phyloP scores from a whole-genome alignment of 2,329 filamentous ascomycete species.

The Pestalotiopsis sp. region DNA sequence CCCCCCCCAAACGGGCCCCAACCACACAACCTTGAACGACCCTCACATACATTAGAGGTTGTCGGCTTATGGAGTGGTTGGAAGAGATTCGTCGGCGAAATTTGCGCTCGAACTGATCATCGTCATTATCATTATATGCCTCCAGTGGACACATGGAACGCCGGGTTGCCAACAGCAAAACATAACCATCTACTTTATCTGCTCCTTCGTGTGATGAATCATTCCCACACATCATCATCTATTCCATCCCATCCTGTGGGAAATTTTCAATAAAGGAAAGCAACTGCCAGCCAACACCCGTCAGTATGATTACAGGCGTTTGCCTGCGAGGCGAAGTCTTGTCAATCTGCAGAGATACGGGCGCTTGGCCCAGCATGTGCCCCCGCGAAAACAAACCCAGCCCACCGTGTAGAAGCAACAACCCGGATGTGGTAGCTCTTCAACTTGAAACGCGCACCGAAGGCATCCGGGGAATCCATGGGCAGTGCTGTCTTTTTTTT shows the following conservation, averaged over 20 bases:
- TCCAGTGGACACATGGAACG: background rate
- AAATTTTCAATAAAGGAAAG: background rate
- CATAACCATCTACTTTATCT: background rate
- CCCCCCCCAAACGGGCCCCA: background rate
- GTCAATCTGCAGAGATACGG: background rate
- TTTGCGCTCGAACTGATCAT: background rate
- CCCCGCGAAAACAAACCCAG: background rate
- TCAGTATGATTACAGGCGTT: background rate
- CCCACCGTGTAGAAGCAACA: background rate
- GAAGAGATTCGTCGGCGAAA: background rate
- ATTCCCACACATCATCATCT: background rate
- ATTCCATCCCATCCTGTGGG: background rate
- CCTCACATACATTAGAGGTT: background rate
- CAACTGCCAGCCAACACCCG: background rate
- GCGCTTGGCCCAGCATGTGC: background rate
- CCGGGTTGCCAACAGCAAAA: background rate
- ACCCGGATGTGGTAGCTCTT: slow-evolving; percentile 2
- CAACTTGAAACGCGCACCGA: slow-evolving; percentile 10
- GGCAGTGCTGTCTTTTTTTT: background rate
- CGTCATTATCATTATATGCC: background rate
- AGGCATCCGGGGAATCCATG: slow-evolving; percentile 7
- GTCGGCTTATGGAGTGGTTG: background rate
- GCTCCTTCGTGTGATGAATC: background rate
- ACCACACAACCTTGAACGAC: no score
- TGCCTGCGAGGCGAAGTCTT: background rate